phyloP scores from a whole-genome alignment of 2,329 filamentous ascomycete species.

The Fusarium setosum region DNA sequence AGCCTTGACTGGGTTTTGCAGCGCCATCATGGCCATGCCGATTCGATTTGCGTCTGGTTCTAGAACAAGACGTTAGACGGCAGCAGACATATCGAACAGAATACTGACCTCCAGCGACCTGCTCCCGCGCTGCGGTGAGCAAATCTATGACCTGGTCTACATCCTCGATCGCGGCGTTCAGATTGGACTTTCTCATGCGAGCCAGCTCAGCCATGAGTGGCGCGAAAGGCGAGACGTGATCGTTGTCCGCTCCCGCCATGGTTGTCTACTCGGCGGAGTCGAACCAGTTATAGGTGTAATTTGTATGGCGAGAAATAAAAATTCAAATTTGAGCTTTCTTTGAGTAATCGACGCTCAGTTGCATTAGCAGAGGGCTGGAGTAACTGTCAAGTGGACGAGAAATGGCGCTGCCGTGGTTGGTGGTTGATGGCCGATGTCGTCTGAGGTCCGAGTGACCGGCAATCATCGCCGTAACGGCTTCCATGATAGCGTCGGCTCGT shows the following conservation, averaged over 20 bases:
- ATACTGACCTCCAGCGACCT: constrained; percentile 73
- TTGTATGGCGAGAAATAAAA: not conserved
- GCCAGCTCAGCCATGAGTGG: constrained; percentile 79
- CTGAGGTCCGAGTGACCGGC: constrained; percentile 28
- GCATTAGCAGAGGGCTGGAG: constrained; percentile 6
- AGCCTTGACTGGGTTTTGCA: constrained; percentile 87
- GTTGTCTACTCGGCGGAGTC: constrained; percentile 16
- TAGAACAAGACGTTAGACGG: constrained; percentile 32
- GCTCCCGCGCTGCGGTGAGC: constrained; percentile 77
- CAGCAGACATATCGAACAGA: not conserved
- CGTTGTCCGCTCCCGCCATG: constrained; percentile 51
- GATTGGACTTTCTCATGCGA: constrained; percentile 74
- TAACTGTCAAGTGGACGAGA: constrained; percentile 1
- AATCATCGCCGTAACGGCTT: constrained; percentile 17
- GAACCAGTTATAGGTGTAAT: not conserved
- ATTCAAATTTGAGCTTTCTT: not conserved
- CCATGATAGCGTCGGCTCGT: constrained; percentile 21
- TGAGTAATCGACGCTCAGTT: not conserved
- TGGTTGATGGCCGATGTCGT: constrained; percentile 31
- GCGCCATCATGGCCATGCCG: constrained; percentile 80
- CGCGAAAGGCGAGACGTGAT: constrained; percentile 58
- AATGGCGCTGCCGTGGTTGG: constrained; percentile 21
- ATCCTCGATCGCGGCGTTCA: constrained; percentile 78
- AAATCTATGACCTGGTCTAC: constrained; percentile 86
- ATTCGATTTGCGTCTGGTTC: constrained; percentile 65